phyloP scores from a whole-genome alignment of 1,139 yeast genomes.

The Saccharomyces hybrid region DNA sequence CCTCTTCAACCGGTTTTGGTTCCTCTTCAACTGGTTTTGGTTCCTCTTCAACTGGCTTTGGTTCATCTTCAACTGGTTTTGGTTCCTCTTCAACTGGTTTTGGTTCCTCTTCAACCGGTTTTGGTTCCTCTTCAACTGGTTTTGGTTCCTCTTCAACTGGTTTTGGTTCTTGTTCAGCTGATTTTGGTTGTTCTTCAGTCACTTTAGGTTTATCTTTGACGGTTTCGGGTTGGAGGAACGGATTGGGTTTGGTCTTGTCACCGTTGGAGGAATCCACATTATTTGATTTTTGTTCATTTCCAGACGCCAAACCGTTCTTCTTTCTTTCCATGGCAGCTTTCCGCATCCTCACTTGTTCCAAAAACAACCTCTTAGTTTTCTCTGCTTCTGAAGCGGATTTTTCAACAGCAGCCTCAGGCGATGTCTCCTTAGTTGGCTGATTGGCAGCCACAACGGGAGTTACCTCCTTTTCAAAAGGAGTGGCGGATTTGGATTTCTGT shows the following conservation, averaged over 20 bases:
- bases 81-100: neutral
- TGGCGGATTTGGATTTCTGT: slow-evolving; percentile 5
- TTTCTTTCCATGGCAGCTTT: slow-evolving; percentile 23
- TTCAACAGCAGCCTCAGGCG: slow-evolving; percentile 1
- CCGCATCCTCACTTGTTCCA: slow-evolving; percentile 24
- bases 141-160: slow-evolving; percentile 1
- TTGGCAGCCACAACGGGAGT: neutral
- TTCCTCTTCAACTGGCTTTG: neutral
- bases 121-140: neutral
- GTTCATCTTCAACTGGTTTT: neutral
- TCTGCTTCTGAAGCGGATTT: slow-evolving; percentile 7
- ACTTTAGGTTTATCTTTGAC: neutral
- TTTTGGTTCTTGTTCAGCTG: neutral
- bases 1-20: neutral
- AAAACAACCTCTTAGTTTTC: slow-evolving; percentile 16
- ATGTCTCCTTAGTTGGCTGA: neutral
- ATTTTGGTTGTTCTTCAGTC: slow-evolving; percentile 1
- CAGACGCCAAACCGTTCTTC: slow-evolving; percentile 12
- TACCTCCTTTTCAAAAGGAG: slow-evolving; percentile 10
- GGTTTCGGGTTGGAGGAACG: neutral
- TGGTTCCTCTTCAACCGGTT: neutral
- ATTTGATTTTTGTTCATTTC: neutral
- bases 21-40: slow-evolving; percentile 1
- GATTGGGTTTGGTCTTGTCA: neutral
- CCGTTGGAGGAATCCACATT: neutral